Percentiles rank a stretch among this genome's conserved stretches.
These are phyloP conservation scores for Bimuria novae-zelandiae DNA, from an alignment of 2,329 filamentous ascomycete species.

Conservation along the genomic window DNA sequence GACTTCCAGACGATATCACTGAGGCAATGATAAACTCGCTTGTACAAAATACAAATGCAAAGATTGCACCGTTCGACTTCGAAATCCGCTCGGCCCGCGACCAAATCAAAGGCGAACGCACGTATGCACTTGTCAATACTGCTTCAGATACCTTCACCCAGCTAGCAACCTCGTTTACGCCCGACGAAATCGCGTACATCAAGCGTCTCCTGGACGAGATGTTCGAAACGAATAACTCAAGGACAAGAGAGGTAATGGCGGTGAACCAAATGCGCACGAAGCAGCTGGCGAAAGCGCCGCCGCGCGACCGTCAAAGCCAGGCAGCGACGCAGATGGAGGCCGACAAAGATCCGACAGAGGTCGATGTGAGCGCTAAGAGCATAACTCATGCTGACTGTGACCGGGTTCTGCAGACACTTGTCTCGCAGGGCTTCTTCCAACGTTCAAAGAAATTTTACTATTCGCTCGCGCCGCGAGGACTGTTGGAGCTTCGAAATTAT, in stretches of 20 bases:
- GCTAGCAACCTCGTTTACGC: slow-evolving; percentile 76
- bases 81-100: slow-evolving; percentile 79
- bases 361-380: slow-evolving; percentile 48
- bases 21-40: slow-evolving; percentile 70
- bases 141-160: slow-evolving; percentile 84
- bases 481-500: slow-evolving; percentile 86
- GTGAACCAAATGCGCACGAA: slow-evolving; percentile 79
- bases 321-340: slow-evolving; percentile 21
- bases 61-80: slow-evolving; percentile 79
- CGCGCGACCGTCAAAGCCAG: slow-evolving; percentile 33
- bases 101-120: slow-evolving; percentile 67
- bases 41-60: slow-evolving; percentile 71
- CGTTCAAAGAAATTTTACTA: slow-evolving; percentile 74
- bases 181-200: slow-evolving; percentile 88
- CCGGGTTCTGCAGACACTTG: slow-evolving; percentile 68
- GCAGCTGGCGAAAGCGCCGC: slow-evolving; percentile 61
- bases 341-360: slow-evolving; percentile 39
- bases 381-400: slow-evolving; percentile 82
- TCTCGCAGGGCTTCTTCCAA: slow-evolving; percentile 84
- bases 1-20: slow-evolving; percentile 67
- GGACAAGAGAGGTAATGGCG: slow-evolving; percentile 80
- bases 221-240: slow-evolving; percentile 86
- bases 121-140: slow-evolving; percentile 86
- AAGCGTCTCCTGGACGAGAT: slow-evolving; percentile 87
- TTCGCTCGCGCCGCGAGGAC: slow-evolving; percentile 71